Base-by-base conservation (phyloP, 2,329 filamentous ascomycete species). In the Aspergillus viridinutans region DNA sequence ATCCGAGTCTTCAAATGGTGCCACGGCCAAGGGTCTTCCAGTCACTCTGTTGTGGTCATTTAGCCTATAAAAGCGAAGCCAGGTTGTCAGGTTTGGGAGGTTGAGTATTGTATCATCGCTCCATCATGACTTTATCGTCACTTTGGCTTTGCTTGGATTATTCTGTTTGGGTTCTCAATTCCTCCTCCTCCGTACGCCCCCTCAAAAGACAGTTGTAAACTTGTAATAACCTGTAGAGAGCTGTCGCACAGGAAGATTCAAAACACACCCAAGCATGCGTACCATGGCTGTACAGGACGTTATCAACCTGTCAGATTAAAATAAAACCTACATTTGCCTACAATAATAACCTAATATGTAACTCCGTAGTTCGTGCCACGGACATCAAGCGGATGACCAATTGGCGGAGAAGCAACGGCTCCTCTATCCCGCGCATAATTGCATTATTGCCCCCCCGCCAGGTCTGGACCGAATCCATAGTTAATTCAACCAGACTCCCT, bases 311-410 rank as follows among this genome's bases (percentile, higher is more conserved):
- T 38, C 32, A 7, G 3, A 7, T 14, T 17, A 17, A 38, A 38
- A 7, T 17, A 38, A 17, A 17, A 32, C 9, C 29, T 32, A 12
- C 6, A 28, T 8, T 8, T 28, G 8, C 5, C 29, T 5, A 17
- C 14, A 35, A 35, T 35, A 35, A 35, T 35, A 17, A 14, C 21
- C 7, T 38, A 32, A 14, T 12, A n/a, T n/a, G n/a, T n/a, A n/a
- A n/a, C n/a, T n/a, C n/a, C n/a, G 29, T 14, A 25, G 29, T 53
- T 50, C 50, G 56, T 56, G 58, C 57, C 55, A 61, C 55, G 54
- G 57, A 49, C 32, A 28, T 32, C 49, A 47, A 40, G 51, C 60
- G 47, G 62, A 50, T 63, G 61, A 59, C 58, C 61, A 54, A 21
- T 25, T 50, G 55, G 54, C 52, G 50, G 58, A 50, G 35, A 40